These are phyloP conservation scores for Lentinula sp. DNA, from an alignment of 768 basidiomycete species.

Conservation along the genomic window DNA sequence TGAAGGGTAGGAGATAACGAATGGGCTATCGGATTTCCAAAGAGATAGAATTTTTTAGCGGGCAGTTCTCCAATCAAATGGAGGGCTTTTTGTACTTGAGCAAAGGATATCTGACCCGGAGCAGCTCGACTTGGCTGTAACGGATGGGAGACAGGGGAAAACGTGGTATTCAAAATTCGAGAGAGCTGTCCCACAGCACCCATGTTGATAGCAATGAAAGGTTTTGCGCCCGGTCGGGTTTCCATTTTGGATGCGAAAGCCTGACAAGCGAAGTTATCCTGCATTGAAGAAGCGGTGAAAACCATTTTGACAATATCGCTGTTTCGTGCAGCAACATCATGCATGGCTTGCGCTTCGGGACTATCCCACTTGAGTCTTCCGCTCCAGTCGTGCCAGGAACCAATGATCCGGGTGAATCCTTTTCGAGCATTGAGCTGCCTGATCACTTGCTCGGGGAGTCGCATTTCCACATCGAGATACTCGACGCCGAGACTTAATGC, in stretches of 20 bases:
- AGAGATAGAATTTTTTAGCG: slow-evolving; percentile 70
- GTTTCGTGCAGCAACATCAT: slow-evolving; percentile 52
- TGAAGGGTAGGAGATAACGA: slow-evolving; percentile 93
- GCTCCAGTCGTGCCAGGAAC: slow-evolving; percentile 94
- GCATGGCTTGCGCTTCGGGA: slow-evolving; percentile 58
- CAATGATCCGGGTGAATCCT: slow-evolving; percentile 73
- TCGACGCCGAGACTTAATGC: slow-evolving; percentile 83
- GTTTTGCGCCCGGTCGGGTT: slow-evolving; percentile 50
- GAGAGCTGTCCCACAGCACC: slow-evolving; percentile 86
- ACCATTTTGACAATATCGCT: slow-evolving; percentile 95
- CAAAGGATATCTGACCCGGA: slow-evolving; percentile 89
- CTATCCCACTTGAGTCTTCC: slow-evolving; percentile 81
- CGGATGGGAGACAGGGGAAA: slow-evolving; percentile 90
- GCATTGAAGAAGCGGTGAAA: slow-evolving; percentile 67
- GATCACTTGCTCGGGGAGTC: slow-evolving; percentile 60
- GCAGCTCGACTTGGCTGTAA: slow-evolving; percentile 82
- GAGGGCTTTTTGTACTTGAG: slow-evolving; percentile 77
- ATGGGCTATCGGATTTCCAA: slow-evolving; percentile 82
- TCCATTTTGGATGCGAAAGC: slow-evolving; percentile 55
- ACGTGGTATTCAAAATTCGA: slow-evolving; percentile 75
- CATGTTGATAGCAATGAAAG: slow-evolving; percentile 94
- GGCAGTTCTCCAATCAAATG: slow-evolving; percentile 79
- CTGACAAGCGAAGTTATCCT: slow-evolving; percentile 77
- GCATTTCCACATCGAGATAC: slow-evolving; percentile 88
- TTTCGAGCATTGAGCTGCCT: slow-evolving; percentile 55